phyloP scores from a whole-genome alignment of 768 basidiomycete genomes.

The Hydnomerulius pinastri region DNA sequence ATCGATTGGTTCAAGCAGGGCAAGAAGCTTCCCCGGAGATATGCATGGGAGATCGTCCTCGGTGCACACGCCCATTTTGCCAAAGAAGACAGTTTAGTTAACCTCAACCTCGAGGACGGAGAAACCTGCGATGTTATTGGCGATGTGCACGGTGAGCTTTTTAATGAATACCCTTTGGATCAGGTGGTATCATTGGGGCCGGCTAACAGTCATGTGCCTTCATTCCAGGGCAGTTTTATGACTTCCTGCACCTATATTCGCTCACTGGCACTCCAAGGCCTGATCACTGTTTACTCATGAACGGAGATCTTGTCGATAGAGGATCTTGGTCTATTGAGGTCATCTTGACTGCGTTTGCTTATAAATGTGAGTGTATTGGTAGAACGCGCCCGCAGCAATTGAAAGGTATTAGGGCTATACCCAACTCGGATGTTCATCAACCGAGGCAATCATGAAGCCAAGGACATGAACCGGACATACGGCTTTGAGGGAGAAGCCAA shows the following conservation, averaged over 20 bases:
- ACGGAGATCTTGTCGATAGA: conserved; percentile 95
- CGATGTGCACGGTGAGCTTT: conserved; percentile 81
- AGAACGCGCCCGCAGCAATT: conserved; percentile 6
- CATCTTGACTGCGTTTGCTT: conserved; percentile 89
- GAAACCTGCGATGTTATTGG: conserved; percentile 92
- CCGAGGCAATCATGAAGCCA: conserved; percentile 95
- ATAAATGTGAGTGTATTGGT: conserved; percentile 70
- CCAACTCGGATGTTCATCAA: conserved; percentile 91
- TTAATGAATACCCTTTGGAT: too few relatives aligned
- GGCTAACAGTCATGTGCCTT: too few relatives aligned
- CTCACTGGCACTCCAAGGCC: conserved; percentile 85
- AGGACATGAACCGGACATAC: conserved; percentile 95
- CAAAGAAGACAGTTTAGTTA: conserved; percentile 80
- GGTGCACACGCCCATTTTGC: conserved; percentile 77
- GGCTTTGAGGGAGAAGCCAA: conserved; percentile 96
- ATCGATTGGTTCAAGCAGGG: conserved; percentile 91
- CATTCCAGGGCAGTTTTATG: conserved; percentile 86
- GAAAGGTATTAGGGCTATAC: conserved; percentile 72
- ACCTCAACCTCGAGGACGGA: conserved; percentile 72
- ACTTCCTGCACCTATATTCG: conserved; percentile 83
- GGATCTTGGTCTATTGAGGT: conserved; percentile 97
- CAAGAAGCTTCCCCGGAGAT: conserved; percentile 86
- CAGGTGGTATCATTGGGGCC: too few relatives aligned
- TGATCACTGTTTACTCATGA: conserved; percentile 87
- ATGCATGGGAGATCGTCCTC: conserved; percentile 95